Evolutionary conservation across 176 grass and related monocot genomes (phyloP).

Genomic region (Metroxylon sagu): DNA sequence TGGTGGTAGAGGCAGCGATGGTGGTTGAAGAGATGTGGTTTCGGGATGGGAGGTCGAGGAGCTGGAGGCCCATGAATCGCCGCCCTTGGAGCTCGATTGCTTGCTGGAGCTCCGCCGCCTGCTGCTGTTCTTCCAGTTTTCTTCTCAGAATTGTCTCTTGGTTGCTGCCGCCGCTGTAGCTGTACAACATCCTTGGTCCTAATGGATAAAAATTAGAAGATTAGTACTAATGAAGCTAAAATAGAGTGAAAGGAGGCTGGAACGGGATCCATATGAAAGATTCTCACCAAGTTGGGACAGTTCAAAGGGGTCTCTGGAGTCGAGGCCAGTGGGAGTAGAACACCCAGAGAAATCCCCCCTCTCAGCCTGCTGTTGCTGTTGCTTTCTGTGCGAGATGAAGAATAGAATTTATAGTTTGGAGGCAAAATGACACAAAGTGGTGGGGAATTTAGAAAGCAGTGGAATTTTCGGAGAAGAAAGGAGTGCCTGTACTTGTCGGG

Average conservation of each 20-base stretch:
- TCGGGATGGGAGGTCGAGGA: constrained; percentile 44
- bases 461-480: neutral
- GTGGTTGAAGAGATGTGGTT: constrained; percentile 20
- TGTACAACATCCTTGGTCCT: constrained; percentile 52
- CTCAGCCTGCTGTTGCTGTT: constrained; percentile 30
- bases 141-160: constrained; percentile 58
- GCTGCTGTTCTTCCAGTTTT: constrained; percentile 62
- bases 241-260: too few relatives aligned
- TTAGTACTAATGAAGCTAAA: too few relatives aligned
- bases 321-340: constrained; percentile 45
- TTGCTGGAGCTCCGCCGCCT: constrained; percentile 53
- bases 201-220: neutral
- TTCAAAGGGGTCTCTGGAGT: constrained; percentile 53
- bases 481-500: constrained; percentile 72
- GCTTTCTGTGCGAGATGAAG: neutral
- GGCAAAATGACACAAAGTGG: too few relatives aligned
- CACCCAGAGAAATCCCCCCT: constrained; percentile 38
- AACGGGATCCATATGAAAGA: too few relatives aligned
- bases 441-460: neutral
- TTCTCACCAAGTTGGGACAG: constrained; percentile 54
- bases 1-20: neutral
- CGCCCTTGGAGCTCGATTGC: constrained; percentile 55
- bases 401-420: too few relatives aligned
- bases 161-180: constrained; percentile 16
- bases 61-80: constrained; percentile 51